Base-by-base conservation (phyloP, 1,139 yeast genomes). In the Yamadazyma pseudoaaseri region DNA sequence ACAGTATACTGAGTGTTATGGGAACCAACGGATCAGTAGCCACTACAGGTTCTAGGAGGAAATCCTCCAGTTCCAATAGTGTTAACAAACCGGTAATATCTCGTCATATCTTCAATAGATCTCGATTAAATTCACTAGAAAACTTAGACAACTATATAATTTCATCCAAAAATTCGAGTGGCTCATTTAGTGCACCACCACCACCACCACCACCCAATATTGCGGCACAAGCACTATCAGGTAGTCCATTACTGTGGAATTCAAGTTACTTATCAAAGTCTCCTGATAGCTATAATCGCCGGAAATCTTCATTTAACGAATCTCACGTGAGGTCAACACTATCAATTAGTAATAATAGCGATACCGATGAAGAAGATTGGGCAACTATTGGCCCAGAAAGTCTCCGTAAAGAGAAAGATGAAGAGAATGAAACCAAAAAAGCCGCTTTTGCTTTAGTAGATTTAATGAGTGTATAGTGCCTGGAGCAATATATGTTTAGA, bases 351-450 rank as follows among this genome's bases (percentile, higher is more conserved):
- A 30, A 26, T 27, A 20, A 20, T 20, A 59, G 66, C 34, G 73
- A 86, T 49, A 86, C 96, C 0, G 97, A 89, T 58, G 97, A 90
- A 53, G 97, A 89, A 56, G 97, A 89, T 59, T 89, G 97, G 97
- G 86, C 81, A 42, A 66, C 87, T 0, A 82, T 89, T 35, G 97
- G 96, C 1, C 87, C 96, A 0, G 82, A 72, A 30, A 61, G 72
- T 29, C 57, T 81, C 34, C 59, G 83, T 31, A 67, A 60, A 22
- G 36, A 31, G n/a, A 41, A 35, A 32, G 38, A 36, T 32, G 68
- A 60, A 17, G 68, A 65, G 47, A 76, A 78, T 53, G 51, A 47
- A 22, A 43, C 49, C 7, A 63, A 65, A 48, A 66, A 70, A 29
- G 86, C 85, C 3, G 85, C 83, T 2, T 65, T 70, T 49, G 85